Conservation (phyloP, 2,329 filamentous ascomycete genomes). For the Massarina eburnea region DNA sequence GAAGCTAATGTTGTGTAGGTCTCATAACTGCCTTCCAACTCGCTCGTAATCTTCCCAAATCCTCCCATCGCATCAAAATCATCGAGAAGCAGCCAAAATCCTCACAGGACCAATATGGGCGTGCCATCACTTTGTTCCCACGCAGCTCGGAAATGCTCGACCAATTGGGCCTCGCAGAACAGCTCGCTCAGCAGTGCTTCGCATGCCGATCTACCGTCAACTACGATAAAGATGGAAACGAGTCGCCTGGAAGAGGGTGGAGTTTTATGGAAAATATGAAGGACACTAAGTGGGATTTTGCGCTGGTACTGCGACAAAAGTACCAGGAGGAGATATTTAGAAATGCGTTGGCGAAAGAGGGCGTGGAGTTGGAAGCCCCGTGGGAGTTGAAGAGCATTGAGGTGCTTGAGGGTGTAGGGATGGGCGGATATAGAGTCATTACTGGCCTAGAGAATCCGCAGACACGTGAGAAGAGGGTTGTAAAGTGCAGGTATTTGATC, state of each 20-base stretch:
- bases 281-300: slow-evolving; percentile 55
- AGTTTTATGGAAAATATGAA: slow-evolving; percentile 57
- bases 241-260: slow-evolving; percentile 52
- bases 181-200: slow-evolving; percentile 56
- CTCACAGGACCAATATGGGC: slow-evolving; percentile 55
- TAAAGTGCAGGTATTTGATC: slow-evolving; percentile 52
- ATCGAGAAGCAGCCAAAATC: slow-evolving; percentile 54
- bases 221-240: slow-evolving; percentile 51
- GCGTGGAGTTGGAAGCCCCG: slow-evolving; percentile 40
- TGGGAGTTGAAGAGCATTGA: slow-evolving; percentile 43
- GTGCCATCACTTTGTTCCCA: slow-evolving; percentile 58
- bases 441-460: slow-evolving; percentile 32
- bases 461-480: slow-evolving; percentile 25
- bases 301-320: slow-evolving; percentile 58
- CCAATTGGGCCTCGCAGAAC: slow-evolving; percentile 53
- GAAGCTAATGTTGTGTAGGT: slow-evolving; percentile 16
- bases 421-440: slow-evolving; percentile 26
- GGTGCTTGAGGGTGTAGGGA: slow-evolving; percentile 37
- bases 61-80: slow-evolving; percentile 48
- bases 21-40: slow-evolving; percentile 52
- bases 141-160: slow-evolving; percentile 56
- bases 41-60: slow-evolving; percentile 43
- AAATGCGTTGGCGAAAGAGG: slow-evolving; percentile 40
- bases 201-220: slow-evolving; percentile 54
- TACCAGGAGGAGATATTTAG: slow-evolving; percentile 59